Evolutionary conservation across 495 filamentous ascomycete species (phyloP).

Genomic region (Coniosporium apollinis): DNA sequence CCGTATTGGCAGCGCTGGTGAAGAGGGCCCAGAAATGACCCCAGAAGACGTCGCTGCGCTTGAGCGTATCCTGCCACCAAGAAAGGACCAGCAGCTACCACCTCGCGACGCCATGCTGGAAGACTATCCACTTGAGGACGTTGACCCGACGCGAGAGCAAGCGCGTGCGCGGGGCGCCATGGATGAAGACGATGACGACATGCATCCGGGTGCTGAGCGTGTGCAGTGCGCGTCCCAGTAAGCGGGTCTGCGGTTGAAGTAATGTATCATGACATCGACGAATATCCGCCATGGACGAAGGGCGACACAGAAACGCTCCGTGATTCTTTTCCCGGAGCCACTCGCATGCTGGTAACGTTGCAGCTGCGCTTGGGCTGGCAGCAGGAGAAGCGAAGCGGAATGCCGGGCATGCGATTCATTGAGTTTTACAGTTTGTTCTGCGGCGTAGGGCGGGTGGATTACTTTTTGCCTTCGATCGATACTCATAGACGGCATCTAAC

Average conservation of each 20-base stretch:
- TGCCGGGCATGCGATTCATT: too few relatives aligned
- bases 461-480: too few relatives aligned
- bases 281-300: too few relatives aligned
- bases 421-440: too few relatives aligned
- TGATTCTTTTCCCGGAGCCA: too few relatives aligned
- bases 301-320: too few relatives aligned
- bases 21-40: constrained; percentile 39
- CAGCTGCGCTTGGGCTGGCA: neutral
- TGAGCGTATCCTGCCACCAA: constrained; percentile 64
- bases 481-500: too few relatives aligned
- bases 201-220: constrained; percentile 69
- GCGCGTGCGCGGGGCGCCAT: constrained; percentile 56
- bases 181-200: constrained; percentile 81
- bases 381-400: neutral
- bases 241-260: constrained; percentile 14
- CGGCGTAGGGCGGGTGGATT: too few relatives aligned
- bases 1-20: constrained; percentile 16
- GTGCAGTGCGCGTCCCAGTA: constrained; percentile 98
- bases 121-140: constrained; percentile 65
- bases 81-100: constrained; percentile 39
- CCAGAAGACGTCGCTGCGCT: constrained; percentile 39
- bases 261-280: too few relatives aligned
- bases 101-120: constrained; percentile 78
- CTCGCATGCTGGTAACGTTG: too few relatives aligned
- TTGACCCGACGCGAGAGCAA: constrained; percentile 56